Evolutionary conservation across 371 early-diverging fungal genomes (phyloP).

Genomic region (Mucor mucedo): DNA sequence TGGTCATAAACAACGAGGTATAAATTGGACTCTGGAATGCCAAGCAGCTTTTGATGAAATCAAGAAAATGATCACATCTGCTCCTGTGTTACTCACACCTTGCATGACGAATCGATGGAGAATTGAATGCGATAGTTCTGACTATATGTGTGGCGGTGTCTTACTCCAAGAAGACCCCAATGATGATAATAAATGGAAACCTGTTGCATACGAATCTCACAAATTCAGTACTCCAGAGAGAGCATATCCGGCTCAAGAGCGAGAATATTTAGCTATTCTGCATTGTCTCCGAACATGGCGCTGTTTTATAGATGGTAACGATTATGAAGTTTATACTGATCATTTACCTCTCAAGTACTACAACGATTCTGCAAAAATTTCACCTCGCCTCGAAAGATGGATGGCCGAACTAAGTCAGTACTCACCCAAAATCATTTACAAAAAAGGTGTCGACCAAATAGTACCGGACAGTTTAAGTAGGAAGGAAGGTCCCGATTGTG

Average conservation of each 20-base stretch:
- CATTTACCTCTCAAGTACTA: constrained; percentile 33
- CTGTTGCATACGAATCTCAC: constrained; percentile 27
- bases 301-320: constrained; percentile 31
- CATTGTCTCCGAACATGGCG: constrained; percentile 39
- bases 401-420: not conserved
- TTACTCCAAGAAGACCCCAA: constrained; percentile 26
- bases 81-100: constrained; percentile 22
- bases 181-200: constrained; percentile 2
- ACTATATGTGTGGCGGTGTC: constrained; percentile 31
- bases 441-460: too few species aligned
- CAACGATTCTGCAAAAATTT: constrained; percentile 28
- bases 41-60: constrained; percentile 7
- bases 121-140: constrained; percentile 39
- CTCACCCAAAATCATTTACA: too few species aligned
- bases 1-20: constrained; percentile 14
- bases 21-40: not conserved
- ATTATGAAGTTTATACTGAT: constrained; percentile 30
- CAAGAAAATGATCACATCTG: constrained; percentile 10
- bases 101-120: constrained; percentile 29
- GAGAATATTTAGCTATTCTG: constrained; percentile 40
- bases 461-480: too few species aligned
- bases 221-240: constrained; percentile 34
- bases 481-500: too few species aligned
- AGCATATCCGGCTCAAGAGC: constrained; percentile 39
- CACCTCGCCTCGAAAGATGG: constrained; percentile 33